These are phyloP conservation scores for Mimosa bimucronata DNA, from an alignment of 306 rosid species.

Conservation along the genomic window DNA sequence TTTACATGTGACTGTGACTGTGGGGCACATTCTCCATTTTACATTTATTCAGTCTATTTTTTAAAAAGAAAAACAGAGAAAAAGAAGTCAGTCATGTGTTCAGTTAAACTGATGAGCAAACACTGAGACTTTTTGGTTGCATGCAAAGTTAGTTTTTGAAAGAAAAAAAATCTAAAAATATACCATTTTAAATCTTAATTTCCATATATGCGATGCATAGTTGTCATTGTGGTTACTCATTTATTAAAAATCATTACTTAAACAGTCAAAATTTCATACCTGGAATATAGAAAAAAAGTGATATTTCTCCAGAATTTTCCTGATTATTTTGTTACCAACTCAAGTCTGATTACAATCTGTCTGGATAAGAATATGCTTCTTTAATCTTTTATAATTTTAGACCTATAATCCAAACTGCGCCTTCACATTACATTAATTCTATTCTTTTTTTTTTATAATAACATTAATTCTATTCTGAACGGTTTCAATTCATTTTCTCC, in stretches of 20 bases:
- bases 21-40: not conserved
- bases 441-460: no score
- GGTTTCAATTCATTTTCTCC: not conserved
- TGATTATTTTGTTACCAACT: not conserved
- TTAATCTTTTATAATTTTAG: not conserved
- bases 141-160: not conserved
- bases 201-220: no score
- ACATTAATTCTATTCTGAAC: not conserved
- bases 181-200: no score
- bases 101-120: conserved; percentile 6
- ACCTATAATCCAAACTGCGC: not conserved
- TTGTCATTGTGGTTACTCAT: no score
- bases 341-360: not conserved
- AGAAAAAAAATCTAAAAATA: no score
- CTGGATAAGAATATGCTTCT: not conserved
- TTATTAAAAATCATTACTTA: no score
- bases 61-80: not conserved
- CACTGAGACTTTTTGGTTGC: not conserved
- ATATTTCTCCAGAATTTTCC: no score
- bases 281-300: no score
- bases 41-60: no score
- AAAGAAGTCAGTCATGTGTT: not conserved
- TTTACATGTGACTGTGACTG: not conserved
- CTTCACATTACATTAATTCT: not conserved
- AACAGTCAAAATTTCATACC: no score